Percentiles rank a stretch among this genome's conserved stretches.
Evolutionary conservation across 129 eudicot species (phyloP).

Genomic region (Flaveria bidentis): DNA sequence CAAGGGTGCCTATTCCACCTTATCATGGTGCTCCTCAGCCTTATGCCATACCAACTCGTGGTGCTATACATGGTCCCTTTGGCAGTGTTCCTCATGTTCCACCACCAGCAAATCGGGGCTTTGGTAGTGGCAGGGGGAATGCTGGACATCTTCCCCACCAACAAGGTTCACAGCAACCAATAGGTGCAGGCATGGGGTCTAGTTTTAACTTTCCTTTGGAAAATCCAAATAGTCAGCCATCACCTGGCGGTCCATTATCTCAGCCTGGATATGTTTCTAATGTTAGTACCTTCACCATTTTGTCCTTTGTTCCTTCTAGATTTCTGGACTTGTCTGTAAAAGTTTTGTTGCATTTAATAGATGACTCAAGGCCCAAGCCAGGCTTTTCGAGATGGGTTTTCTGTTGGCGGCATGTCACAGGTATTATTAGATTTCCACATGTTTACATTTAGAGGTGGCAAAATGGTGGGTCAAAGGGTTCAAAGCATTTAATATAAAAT

Average conservation of each 20-base stretch:
- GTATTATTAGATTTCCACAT: conserved; percentile 31
- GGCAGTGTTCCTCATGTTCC: conserved; percentile 78
- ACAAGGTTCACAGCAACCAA: conserved; percentile 62
- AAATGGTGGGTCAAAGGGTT: background rate
- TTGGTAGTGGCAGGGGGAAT: conserved; percentile 85
- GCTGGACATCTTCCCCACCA: conserved; percentile 78
- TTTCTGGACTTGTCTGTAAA: background rate
- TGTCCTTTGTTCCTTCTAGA: background rate
- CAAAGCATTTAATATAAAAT: background rate
- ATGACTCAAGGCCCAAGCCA: conserved; percentile 83
- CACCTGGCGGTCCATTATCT: conserved; percentile 81
- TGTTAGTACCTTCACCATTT: conserved; percentile 40
- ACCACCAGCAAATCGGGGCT: conserved; percentile 80
- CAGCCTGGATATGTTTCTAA: conserved; percentile 88
- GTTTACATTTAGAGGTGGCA: background rate
- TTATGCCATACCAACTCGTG: conserved; percentile 85
- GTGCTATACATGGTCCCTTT: conserved; percentile 87
- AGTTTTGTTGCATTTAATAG: conserved; percentile 33
- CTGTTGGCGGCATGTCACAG: conserved; percentile 99
- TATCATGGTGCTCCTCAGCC: conserved; percentile 93
- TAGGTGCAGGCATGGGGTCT: conserved; percentile 68
- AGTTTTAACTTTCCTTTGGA: conserved; percentile 73
- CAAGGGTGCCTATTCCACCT: conserved; percentile 73
- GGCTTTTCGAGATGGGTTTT: conserved; percentile 84
- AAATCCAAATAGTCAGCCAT: conserved; percentile 76